Conservation (phyloP, 371 early-diverging fungal species). For the Syncephalastrum sp. region DNA sequence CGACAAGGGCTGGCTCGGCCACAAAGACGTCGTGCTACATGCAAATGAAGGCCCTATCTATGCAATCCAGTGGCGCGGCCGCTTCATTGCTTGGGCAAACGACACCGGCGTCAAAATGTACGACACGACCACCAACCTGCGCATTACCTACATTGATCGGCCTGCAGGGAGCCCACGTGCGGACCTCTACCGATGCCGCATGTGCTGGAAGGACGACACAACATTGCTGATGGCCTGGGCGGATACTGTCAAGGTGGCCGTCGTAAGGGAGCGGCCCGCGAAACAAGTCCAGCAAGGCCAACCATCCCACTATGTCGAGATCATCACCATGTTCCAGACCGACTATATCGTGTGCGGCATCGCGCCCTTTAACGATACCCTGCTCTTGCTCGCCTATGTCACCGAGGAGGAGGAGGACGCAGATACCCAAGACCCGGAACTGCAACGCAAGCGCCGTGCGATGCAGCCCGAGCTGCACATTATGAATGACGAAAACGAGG, state of each 20-base stretch:
- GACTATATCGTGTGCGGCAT: conserved; percentile 90
- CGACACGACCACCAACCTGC: conserved; percentile 65
- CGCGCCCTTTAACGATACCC: conserved; percentile 74
- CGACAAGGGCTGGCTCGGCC: conserved; percentile 69
- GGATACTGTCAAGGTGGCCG: conserved; percentile 83
- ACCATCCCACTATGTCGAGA: conserved; percentile 73
- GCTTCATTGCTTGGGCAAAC: conserved; percentile 91
- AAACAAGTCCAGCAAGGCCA: conserved; percentile 46
- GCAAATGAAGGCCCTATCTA: conserved; percentile 90
- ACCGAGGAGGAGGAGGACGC: conserved; percentile 38
- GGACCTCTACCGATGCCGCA: conserved; percentile 83
- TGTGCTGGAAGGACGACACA: conserved; percentile 82
- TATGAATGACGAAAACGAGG: conserved; percentile 77
- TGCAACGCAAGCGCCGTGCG: conserved; percentile 41
- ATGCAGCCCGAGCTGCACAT: conserved; percentile 88
- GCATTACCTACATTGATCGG: conserved; percentile 84
- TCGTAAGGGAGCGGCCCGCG: conserved; percentile 57
- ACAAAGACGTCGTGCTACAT: conserved; percentile 72
- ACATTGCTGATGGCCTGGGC: conserved; percentile 93
- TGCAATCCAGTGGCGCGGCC: conserved; percentile 79
- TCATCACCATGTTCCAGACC: conserved; percentile 78
- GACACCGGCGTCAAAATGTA: conserved; percentile 87
- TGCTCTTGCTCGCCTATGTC: conserved; percentile 77
- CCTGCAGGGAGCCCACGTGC: conserved; percentile 79
- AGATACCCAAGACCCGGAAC: conserved; percentile 23